Conservation (phyloP, 495 filamentous ascomycete species). For the Penicillium canariense region DNA sequence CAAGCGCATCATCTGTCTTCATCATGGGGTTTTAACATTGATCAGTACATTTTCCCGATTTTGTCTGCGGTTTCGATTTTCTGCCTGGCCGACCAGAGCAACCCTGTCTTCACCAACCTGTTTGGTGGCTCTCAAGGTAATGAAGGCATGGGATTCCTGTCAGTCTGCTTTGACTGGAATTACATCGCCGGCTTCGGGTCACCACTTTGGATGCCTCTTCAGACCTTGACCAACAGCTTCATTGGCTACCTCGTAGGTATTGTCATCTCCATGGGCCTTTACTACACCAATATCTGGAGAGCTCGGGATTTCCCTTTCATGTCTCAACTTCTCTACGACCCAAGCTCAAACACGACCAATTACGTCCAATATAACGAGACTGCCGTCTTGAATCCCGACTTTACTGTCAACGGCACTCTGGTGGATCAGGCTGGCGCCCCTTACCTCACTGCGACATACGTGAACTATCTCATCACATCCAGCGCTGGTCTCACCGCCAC, state of each 20-base stretch:
- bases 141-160: conserved; percentile 37
- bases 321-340: conserved; percentile 35
- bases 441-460: conserved; percentile 38
- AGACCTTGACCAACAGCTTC: conserved; percentile 36
- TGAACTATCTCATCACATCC: conserved; percentile 38
- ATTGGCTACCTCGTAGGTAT: conserved; percentile 44
- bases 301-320: conserved; percentile 49
- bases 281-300: conserved; percentile 48
- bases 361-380: conserved; percentile 23
- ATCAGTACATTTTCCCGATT: conserved; percentile 41
- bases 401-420: conserved; percentile 27
- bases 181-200: conserved; percentile 35
- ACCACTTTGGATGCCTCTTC: conserved; percentile 32
- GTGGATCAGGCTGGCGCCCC: conserved; percentile 36
- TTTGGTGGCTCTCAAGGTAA: conserved; percentile 53
- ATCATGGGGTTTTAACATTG: neutral
- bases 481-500: conserved; percentile 45
- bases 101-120: conserved; percentile 46
- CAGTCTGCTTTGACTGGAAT: conserved; percentile 49
- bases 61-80: conserved; percentile 50
- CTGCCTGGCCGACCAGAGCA: conserved; percentile 39
- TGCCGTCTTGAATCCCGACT: conserved; percentile 28
- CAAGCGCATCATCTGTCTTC: too few species aligned
- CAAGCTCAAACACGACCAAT: conserved; percentile 16
- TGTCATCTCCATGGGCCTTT: conserved; percentile 35